Evolutionary conservation across 1,139 yeast genomes (phyloP).

Genomic region (Ogataea hybrid): DNA sequence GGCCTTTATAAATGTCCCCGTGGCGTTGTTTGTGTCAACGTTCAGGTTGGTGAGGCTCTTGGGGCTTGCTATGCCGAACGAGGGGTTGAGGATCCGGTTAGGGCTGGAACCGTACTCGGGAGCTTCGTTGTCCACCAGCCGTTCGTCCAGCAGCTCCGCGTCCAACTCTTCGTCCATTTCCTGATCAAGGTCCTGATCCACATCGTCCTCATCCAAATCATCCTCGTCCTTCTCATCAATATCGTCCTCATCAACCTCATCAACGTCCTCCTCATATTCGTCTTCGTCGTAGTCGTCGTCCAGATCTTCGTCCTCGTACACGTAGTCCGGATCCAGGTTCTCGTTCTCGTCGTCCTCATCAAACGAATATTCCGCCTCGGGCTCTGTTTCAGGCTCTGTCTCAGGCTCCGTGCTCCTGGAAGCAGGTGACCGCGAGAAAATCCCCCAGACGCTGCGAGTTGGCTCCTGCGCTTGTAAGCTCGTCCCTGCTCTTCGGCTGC

Average conservation of each 20-base stretch:
- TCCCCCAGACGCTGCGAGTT: conserved; percentile 21
- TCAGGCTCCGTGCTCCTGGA: conserved; percentile 3
- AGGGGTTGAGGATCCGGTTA: conserved; percentile 1
- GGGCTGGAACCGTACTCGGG: conserved; percentile 8
- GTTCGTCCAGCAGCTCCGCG: conserved; percentile 29
- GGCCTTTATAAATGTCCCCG: conserved; percentile 23
- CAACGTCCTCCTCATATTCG: conserved; percentile 32
- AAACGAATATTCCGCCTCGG: conserved; percentile 8
- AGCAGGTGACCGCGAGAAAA: conserved; percentile 27
- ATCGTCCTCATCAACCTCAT: conserved; percentile 29
- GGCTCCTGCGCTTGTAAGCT: conserved; percentile 8
- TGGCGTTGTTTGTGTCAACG: conserved; percentile 19
- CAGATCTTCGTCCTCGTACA: conserved; percentile 28
- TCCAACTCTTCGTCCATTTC: conserved; percentile 31
- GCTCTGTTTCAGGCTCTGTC: background rate
- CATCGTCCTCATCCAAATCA: conserved; percentile 30
- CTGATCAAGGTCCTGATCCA: conserved; percentile 32
- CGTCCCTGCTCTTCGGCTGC: background rate
- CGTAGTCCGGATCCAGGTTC: conserved; percentile 34
- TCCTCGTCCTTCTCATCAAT: conserved; percentile 32
- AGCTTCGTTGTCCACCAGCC: conserved; percentile 17
- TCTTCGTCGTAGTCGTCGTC: conserved; percentile 8
- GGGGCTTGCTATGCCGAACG: conserved; percentile 17
- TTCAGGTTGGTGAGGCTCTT: conserved; percentile 14
- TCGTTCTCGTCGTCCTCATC: conserved; percentile 32